phyloP scores from a whole-genome alignment of 1,139 yeast genomes.

The Kodamaea fungicola region DNA sequence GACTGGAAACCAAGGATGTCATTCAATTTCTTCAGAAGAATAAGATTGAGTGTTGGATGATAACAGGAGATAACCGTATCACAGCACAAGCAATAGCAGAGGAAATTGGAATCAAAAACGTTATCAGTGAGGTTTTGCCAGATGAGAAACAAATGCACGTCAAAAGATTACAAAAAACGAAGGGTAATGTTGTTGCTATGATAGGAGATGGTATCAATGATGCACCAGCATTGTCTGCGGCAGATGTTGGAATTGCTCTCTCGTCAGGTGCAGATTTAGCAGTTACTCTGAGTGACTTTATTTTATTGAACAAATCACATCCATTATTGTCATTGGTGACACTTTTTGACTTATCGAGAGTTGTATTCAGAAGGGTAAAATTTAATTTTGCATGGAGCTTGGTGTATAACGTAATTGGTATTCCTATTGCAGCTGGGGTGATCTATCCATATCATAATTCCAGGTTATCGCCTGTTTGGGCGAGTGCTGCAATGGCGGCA shows the following conservation, averaged over 20 bases:
- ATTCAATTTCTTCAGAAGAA: constrained; percentile 40
- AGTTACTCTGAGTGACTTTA: constrained; percentile 55
- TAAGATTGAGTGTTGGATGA: constrained; percentile 67
- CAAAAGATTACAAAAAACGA: constrained; percentile 45
- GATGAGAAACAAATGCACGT: constrained; percentile 65
- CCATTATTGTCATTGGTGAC: constrained; percentile 51
- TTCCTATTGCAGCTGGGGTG: constrained; percentile 65
- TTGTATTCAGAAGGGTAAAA: constrained; percentile 50
- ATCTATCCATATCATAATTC: constrained; percentile 53
- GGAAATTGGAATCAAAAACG: constrained; percentile 60
- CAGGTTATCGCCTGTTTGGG: constrained; percentile 60
- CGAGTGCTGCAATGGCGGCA: constrained; percentile 66
- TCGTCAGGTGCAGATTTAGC: constrained; percentile 61
- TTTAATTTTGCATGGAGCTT: constrained; percentile 58
- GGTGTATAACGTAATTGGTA: constrained; percentile 49
- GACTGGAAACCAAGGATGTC: constrained; percentile 59
- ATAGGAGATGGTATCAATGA: constrained; percentile 65
- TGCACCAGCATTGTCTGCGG: constrained; percentile 59
- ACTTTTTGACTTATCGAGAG: constrained; percentile 37
- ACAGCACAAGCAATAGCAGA: constrained; percentile 69
- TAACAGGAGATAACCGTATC: constrained; percentile 62
- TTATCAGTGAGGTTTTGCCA: constrained; percentile 74
- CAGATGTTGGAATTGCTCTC: constrained; percentile 59
- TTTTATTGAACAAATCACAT: constrained; percentile 41
- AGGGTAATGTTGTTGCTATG: constrained; percentile 48